Percentiles rank a stretch among this genome's conserved stretches.
These are phyloP conservation scores for Flaveria trinervia DNA, from an alignment of 129 eudicot genomes.

Conservation along the genomic window DNA sequence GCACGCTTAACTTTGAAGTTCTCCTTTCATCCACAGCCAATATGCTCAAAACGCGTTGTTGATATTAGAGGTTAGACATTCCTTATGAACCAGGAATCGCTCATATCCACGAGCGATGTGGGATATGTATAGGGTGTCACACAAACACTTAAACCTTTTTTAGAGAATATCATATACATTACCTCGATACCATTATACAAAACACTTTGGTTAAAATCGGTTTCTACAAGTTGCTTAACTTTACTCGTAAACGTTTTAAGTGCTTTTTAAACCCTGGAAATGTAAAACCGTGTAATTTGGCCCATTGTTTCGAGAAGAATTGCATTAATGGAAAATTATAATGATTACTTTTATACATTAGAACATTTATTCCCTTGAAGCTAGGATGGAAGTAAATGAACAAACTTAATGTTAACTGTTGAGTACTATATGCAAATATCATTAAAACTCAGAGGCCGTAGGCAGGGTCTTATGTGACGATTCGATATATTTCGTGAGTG, in stretches of 20 bases:
- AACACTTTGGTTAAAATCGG: too few species aligned
- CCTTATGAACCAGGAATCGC: too few species aligned
- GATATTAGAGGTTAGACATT: too few species aligned
- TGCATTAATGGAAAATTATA: background rate
- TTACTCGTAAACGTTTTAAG: background rate
- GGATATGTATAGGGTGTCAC: too few species aligned
- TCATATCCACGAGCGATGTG: too few species aligned
- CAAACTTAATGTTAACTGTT: background rate
- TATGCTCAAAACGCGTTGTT: too few species aligned
- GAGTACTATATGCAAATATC: background rate
- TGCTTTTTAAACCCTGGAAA: background rate
- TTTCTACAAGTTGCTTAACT: background rate
- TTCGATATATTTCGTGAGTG: background rate
- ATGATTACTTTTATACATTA: background rate
- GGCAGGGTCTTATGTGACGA: background rate
- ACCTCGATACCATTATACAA: too few species aligned
- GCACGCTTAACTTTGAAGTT: too few species aligned
- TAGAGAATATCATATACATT: too few species aligned
- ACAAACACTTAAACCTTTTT: too few species aligned
- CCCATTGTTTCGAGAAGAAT: background rate
- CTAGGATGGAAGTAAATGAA: background rate
- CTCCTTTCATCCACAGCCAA: too few species aligned
- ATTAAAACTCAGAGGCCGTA: background rate
- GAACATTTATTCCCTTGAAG: background rate
- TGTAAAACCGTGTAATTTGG: background rate